Conservation (phyloP, 176 grass and related monocot species). For the Cenchrus purpureus region DNA sequence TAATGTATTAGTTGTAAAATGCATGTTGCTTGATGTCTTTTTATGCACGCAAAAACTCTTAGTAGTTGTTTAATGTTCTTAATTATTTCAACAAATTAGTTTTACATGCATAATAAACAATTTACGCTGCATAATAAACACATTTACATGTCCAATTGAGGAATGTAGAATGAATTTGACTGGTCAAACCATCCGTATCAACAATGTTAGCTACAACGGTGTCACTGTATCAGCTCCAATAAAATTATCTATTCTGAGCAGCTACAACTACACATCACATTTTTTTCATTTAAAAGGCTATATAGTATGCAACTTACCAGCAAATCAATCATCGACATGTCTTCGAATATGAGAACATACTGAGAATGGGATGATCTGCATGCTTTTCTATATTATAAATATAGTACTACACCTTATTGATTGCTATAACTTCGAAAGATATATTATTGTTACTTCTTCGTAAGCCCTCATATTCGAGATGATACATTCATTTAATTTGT, state of each 20-base stretch:
- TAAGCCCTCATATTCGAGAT: slow-evolving; percentile 20
- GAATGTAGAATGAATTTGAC: slow-evolving; percentile 18
- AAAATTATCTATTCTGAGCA: slow-evolving; percentile 16
- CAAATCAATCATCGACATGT: slow-evolving; percentile 14
- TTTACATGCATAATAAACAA: slow-evolving; percentile 23
- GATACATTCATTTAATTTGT: slow-evolving; percentile 24
- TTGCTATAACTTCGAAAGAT: slow-evolving; percentile 5
- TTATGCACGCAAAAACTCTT: neutral
- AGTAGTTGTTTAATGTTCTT: neutral
- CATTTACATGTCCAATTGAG: neutral
- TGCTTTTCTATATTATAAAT: slow-evolving; percentile 34
- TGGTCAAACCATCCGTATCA: slow-evolving; percentile 5
- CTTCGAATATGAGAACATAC: slow-evolving; percentile 28
- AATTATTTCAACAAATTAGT: neutral
- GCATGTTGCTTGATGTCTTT: neutral
- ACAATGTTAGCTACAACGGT: neutral
- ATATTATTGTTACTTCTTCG: slow-evolving; percentile 16
- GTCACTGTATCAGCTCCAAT: slow-evolving; percentile 11
- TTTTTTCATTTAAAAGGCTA: neutral
- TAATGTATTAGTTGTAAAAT: neutral
- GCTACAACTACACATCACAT: slow-evolving; percentile 15
- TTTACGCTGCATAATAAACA: neutral
- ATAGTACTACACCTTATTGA: slow-evolving; percentile 32
- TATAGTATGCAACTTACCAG: slow-evolving; percentile 10
- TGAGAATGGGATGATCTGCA: slow-evolving; percentile 17